Evolutionary conservation across 2,329 filamentous ascomycete genomes (phyloP).

Genomic region (Penicillium sp.): DNA sequence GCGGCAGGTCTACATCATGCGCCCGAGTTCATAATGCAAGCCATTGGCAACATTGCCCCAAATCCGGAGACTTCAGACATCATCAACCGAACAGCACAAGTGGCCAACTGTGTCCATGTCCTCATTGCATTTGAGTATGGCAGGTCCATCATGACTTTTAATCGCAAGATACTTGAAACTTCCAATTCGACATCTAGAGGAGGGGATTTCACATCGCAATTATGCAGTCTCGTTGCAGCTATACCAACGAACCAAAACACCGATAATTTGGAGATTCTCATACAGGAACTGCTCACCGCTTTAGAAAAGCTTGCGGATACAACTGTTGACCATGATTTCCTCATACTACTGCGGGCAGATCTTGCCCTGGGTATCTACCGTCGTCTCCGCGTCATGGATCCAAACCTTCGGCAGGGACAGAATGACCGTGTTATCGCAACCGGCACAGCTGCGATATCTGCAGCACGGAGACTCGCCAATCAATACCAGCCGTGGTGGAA

Average conservation of each 20-base stretch:
- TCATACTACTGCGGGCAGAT: conserved; percentile 30
- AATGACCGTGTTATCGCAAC: conserved; percentile 38
- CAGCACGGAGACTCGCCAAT: conserved; percentile 35
- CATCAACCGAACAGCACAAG: conserved; percentile 27
- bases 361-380: conserved; percentile 39
- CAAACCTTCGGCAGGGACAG: conserved; percentile 37
- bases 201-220: conserved; percentile 19
- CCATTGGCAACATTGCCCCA: conserved; percentile 8
- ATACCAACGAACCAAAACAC: conserved; percentile 5
- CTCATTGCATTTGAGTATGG: conserved; percentile 37
- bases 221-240: conserved; percentile 15
- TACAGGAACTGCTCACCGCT: conserved; percentile 6
- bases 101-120: conserved; percentile 29
- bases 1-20: conserved; percentile 38
- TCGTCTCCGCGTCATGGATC: conserved; percentile 41
- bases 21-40: conserved; percentile 18
- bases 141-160: conserved; percentile 28
- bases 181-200: background rate
- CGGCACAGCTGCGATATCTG: conserved; percentile 34
- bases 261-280: background rate
- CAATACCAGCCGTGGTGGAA: conserved; percentile 46
- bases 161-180: conserved; percentile 16
- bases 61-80: conserved; percentile 14
- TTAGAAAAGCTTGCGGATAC: conserved; percentile 12
- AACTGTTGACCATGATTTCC: conserved; percentile 30